phyloP scores from a whole-genome alignment of 1,139 yeast species.

The Taphrina confusa region DNA sequence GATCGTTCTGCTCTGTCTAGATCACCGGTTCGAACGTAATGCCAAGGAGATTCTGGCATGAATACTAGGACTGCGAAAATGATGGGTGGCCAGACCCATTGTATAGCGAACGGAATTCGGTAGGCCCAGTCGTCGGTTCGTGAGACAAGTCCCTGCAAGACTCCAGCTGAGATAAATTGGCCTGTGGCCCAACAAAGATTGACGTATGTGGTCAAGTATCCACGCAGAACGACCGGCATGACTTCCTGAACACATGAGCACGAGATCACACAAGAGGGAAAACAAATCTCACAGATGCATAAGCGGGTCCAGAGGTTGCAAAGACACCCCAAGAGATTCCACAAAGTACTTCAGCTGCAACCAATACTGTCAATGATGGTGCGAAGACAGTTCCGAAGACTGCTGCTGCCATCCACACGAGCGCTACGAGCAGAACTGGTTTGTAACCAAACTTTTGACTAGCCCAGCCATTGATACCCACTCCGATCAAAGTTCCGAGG shows the following conservation, averaged over 20 bases:
- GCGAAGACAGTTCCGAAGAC: slow-evolving; percentile 54
- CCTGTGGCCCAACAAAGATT: slow-evolving; percentile 54
- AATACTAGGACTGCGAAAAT: slow-evolving; percentile 53
- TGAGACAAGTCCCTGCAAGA: slow-evolving; percentile 47
- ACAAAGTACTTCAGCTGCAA: slow-evolving; percentile 52
- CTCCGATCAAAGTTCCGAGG: slow-evolving; percentile 50
- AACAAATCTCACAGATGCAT: slow-evolving; percentile 1
- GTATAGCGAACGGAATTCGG: slow-evolving; percentile 56
- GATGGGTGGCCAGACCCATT: slow-evolving; percentile 67
- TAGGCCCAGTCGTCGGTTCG: slow-evolving; percentile 46
- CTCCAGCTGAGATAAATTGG: slow-evolving; percentile 51
- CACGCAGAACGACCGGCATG: slow-evolving; percentile 51
- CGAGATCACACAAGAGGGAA: slow-evolving; percentile 50
- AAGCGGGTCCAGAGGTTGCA: neutral
- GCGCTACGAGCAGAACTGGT: slow-evolving; percentile 47
- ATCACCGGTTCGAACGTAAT: slow-evolving; percentile 35
- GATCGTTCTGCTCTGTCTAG: slow-evolving; percentile 28
- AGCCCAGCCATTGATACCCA: slow-evolving; percentile 48
- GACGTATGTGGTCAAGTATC: slow-evolving; percentile 51
- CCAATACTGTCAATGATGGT: slow-evolving; percentile 47
- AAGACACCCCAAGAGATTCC: slow-evolving; percentile 46
- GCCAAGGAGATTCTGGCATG: slow-evolving; percentile 40
- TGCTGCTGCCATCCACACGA: slow-evolving; percentile 46
- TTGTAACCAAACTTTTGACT: slow-evolving; percentile 52
- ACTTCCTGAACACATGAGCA: slow-evolving; percentile 49